A percentile compares a stretch with the other conserved stretches of the same genome.
These are phyloP conservation scores for Mesotaenium endlicherianum DNA, from an alignment of 139 green algal genomes.

Conservation along the genomic window DNA sequence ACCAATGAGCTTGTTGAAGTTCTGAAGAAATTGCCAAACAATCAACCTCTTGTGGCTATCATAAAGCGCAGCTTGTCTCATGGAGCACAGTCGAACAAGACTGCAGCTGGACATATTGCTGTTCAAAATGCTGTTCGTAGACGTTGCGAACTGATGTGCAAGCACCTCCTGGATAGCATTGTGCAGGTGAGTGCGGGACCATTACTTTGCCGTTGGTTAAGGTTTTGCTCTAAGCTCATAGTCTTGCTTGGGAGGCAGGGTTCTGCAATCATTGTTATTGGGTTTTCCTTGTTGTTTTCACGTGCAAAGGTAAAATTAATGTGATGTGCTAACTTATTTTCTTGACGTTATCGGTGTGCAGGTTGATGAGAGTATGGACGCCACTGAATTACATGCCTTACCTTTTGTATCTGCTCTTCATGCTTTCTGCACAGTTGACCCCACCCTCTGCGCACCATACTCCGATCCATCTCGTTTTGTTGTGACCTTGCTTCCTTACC, in stretches of 20 bases:
- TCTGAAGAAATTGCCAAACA: not conserved
- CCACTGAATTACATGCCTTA: constrained; percentile 9
- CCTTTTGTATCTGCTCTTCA: constrained; percentile 24
- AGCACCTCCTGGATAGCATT: constrained; percentile 7
- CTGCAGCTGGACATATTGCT: not conserved
- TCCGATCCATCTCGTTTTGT: constrained; percentile 29
- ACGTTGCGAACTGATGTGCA: constrained; percentile 23
- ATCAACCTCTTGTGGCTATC: constrained; percentile 19
- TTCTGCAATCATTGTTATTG: not conserved
- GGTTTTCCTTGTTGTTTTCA: not conserved
- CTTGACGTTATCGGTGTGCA: too few relatives aligned
- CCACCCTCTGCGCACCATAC: constrained; percentile 22
- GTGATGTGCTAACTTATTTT: too few relatives aligned
- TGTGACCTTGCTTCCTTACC: constrained; percentile 33
- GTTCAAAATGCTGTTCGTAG: not conserved
- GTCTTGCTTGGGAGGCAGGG: too few relatives aligned
- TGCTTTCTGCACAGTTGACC: constrained; percentile 38
- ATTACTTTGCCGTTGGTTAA: too few relatives aligned
- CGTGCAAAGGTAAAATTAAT: not conserved
- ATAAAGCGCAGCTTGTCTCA: constrained; percentile 15
- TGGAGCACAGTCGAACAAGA: not conserved
- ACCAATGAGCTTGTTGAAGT: constrained; percentile 26
- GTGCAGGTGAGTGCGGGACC: not conserved
- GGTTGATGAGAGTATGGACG: too few relatives aligned
- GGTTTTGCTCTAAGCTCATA: too few relatives aligned